phyloP scores from a whole-genome alignment of 441 rosid species.

The Adansonia rubrostipa region DNA sequence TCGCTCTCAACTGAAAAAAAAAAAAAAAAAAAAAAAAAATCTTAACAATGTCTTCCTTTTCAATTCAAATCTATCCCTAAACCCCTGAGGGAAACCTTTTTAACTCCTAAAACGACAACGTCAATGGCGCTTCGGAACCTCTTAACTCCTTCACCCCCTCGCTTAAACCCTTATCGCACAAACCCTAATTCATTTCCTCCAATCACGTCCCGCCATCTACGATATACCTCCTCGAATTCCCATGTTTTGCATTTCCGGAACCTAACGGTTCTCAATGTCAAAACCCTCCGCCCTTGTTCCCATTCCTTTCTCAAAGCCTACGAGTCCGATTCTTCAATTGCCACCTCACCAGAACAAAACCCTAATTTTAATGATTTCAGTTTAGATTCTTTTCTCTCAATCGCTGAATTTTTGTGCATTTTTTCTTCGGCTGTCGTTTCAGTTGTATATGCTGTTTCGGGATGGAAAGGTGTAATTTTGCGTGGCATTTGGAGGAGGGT shows the following conservation, averaged over 20 bases:
- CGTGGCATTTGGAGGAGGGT: slow-evolving; percentile 58
- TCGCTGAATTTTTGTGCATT: slow-evolving; percentile 60
- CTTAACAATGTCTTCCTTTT: slow-evolving; percentile 22
- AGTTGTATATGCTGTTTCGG: slow-evolving; percentile 40
- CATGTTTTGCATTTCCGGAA: slow-evolving; percentile 25
- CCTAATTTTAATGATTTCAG: slow-evolving; percentile 31
- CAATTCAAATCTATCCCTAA: slow-evolving; percentile 7
- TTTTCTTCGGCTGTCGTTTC: slow-evolving; percentile 59
- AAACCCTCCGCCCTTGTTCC: slow-evolving; percentile 9
- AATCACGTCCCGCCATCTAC: slow-evolving; percentile 33
- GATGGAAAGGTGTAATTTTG: slow-evolving; percentile 36
- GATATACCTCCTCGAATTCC: slow-evolving; percentile 19
- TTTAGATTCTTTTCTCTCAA: slow-evolving; percentile 57
- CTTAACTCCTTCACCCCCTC: slow-evolving; percentile 44
- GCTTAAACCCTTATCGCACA: slow-evolving; percentile 34
- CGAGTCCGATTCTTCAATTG: slow-evolving; percentile 38
- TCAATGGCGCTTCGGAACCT: slow-evolving; percentile 46
- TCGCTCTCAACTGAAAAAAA: background rate
- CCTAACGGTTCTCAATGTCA: slow-evolving; percentile 5
- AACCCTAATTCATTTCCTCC: slow-evolving; percentile 38
- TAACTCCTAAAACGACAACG: slow-evolving; percentile 37
- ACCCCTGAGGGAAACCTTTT: slow-evolving; percentile 11
- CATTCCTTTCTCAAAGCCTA: slow-evolving; percentile 42
- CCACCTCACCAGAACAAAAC: slow-evolving; percentile 31
- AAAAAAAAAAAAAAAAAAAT: background rate